A percentile compares a stretch with the other conserved stretches of the same genome.
Evolutionary conservation across 1,284 basidiomycete species (phyloP).

Genomic region (Malassezia vespertilionis): DNA sequence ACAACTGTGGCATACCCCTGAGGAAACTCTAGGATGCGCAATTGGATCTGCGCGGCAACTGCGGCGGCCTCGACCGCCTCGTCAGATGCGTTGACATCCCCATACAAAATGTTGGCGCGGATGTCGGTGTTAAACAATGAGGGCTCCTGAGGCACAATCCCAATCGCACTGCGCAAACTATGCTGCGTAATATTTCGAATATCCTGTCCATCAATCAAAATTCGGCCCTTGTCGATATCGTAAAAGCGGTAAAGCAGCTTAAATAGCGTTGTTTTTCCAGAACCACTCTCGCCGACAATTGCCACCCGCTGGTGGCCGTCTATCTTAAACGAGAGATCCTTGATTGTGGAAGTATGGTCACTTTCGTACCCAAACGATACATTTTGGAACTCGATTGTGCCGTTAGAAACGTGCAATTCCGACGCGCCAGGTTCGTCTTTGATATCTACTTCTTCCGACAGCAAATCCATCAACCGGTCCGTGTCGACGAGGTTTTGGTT

Average conservation of each 20-base stretch:
- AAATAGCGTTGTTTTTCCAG: conserved; percentile 70
- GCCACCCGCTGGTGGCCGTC: conserved; percentile 52
- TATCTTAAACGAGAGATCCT: conserved; percentile 71
- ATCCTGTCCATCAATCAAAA: conserved; percentile 66
- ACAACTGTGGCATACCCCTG: conserved; percentile 66
- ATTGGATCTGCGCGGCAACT: conserved; percentile 42
- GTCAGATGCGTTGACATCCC: conserved; percentile 32
- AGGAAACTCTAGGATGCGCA: conserved; percentile 55
- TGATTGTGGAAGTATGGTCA: conserved; percentile 60
- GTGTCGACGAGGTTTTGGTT: conserved; percentile 55
- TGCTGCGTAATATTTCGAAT: conserved; percentile 70
- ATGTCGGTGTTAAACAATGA: conserved; percentile 70
- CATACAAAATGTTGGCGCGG: conserved; percentile 45
- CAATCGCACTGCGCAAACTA: conserved; percentile 66
- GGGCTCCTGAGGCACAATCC: conserved; percentile 52
- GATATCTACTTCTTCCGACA: conserved; percentile 56
- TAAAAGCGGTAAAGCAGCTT: conserved; percentile 80
- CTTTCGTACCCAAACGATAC: conserved; percentile 56
- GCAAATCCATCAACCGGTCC: conserved; percentile 47
- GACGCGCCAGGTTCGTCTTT: conserved; percentile 66
- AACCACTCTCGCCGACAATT: conserved; percentile 55
- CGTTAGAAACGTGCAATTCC: conserved; percentile 60
- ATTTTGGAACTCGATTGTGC: conserved; percentile 67
- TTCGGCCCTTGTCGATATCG: conserved; percentile 55
- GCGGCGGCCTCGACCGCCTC: conserved; percentile 36